Conservation (phyloP, 257 asterid species). For the Plectranthus barbatus region DNA sequence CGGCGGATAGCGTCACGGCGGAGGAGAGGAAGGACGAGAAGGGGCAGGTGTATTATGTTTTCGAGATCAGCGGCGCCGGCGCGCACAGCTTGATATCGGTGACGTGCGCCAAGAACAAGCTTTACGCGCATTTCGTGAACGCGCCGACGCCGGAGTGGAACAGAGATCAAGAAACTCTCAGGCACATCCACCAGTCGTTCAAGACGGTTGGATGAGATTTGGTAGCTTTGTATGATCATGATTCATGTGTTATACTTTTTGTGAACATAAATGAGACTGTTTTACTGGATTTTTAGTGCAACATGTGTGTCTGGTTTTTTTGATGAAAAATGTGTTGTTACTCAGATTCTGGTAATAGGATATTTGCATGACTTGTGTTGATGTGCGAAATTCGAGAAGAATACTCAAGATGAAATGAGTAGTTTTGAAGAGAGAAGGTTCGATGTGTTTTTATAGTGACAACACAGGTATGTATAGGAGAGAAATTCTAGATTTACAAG, state of each 20-base stretch:
- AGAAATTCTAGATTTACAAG: too few species aligned
- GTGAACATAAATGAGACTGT: background rate
- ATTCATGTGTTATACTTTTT: too few species aligned
- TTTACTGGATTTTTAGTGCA: too few species aligned
- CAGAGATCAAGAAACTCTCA: slow-evolving; percentile 52
- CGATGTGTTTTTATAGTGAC: too few species aligned
- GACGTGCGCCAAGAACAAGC: slow-evolving; percentile 10
- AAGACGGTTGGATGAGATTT: slow-evolving; percentile 56
- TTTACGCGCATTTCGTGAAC: slow-evolving; percentile 58
- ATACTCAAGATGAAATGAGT: too few species aligned
- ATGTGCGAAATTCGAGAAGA: too few species aligned
- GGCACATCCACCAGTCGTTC: slow-evolving; percentile 77
- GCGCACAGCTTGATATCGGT: slow-evolving; percentile 5
- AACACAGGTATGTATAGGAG: too few species aligned
- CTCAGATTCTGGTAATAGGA: too few species aligned
- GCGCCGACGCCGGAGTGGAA: slow-evolving; percentile 86
- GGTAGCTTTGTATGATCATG: background rate
- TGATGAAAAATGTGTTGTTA: too few species aligned
- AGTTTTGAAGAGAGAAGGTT: too few species aligned
- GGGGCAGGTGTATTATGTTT: slow-evolving; percentile 79
- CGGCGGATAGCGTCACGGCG: slow-evolving; percentile 42
- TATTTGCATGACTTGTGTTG: too few species aligned
- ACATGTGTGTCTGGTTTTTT: too few species aligned
- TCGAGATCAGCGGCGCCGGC: slow-evolving; percentile 61
- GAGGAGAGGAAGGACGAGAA: slow-evolving; percentile 67